Conservation (phyloP, 164 flowering plant genomes). For the Stephania yunnanensis region DNA sequence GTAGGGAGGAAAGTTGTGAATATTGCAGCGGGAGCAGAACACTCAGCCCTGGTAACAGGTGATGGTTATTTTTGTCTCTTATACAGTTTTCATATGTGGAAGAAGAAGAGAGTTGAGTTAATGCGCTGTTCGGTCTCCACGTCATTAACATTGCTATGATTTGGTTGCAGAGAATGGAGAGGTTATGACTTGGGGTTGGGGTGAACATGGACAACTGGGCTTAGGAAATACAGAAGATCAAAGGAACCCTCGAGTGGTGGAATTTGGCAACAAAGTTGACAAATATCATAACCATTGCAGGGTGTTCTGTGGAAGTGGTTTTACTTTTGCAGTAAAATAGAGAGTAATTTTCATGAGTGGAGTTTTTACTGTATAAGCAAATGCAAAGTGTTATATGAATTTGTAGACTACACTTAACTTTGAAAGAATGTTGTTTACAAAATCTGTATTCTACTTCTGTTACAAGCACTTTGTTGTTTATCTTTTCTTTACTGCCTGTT, state of each 20-base stretch:
- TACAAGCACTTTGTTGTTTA: not conserved
- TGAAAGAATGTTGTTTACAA: not conserved
- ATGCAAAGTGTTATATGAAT: not conserved
- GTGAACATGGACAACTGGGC: slow-evolving; percentile 97
- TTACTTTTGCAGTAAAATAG: slow-evolving; percentile 45
- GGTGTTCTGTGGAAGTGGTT: slow-evolving; percentile 88
- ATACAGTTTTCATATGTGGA: not conserved
- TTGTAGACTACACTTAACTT: not conserved
- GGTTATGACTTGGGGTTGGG: slow-evolving; percentile 91
- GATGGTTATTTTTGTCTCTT: not conserved
- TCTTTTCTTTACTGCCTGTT: not conserved
- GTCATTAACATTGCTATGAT: not conserved
- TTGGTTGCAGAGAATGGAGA: slow-evolving; percentile 49
- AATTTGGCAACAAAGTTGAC: slow-evolving; percentile 17
- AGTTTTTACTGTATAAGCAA: not conserved
- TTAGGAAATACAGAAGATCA: slow-evolving; percentile 57
- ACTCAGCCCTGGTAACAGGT: slow-evolving; percentile 76
- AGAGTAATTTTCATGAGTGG: not conserved
- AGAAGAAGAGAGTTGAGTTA: not conserved
- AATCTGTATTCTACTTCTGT: not conserved
- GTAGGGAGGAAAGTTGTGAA: slow-evolving; percentile 35
- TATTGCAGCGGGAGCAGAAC: slow-evolving; percentile 89
- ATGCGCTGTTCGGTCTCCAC: not conserved
- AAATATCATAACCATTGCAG: slow-evolving; percentile 3
- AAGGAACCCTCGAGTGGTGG: slow-evolving; percentile 45